Conservation (phyloP, 2,329 filamentous ascomycete genomes). For the Cryphonectria japonica region DNA sequence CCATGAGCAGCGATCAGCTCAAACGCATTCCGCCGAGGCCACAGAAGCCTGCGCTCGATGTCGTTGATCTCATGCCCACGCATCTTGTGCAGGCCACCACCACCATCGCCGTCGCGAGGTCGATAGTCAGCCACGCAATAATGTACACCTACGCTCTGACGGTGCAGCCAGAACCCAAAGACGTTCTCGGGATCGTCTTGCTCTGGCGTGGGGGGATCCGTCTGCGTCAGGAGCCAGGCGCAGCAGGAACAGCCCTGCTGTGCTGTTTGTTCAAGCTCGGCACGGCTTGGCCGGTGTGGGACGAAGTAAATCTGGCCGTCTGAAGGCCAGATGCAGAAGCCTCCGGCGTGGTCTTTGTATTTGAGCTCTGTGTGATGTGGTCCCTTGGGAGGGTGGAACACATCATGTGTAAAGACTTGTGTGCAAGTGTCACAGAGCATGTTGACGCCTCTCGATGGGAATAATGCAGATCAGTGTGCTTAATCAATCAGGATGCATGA, state of each 20-base stretch:
- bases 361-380: constrained; percentile 6
- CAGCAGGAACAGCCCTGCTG: neutral
- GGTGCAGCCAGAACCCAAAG: constrained; percentile 7
- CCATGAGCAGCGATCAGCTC: constrained; percentile 7
- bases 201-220: neutral
- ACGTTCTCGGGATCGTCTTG: neutral
- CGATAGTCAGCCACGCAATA: constrained; percentile 4
- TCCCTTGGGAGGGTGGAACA: neutral
- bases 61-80: neutral
- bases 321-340: constrained; percentile 6
- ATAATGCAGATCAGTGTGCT: neutral
- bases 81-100: neutral
- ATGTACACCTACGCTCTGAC: neutral
- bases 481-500: neutral
- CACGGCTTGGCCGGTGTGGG: neutral
- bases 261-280: neutral
- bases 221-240: neutral
- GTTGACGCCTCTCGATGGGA: neutral
- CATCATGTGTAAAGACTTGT: neutral
- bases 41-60: neutral
- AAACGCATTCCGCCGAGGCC: neutral
- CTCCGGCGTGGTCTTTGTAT: neutral
- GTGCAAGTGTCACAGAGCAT: constrained; percentile 8
- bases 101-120: neutral
- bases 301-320: neutral